A percentile compares a stretch with the other conserved stretches of the same genome.
Evolutionary conservation across 345 rosid genomes (phyloP).

Genomic region (Euphorbia peplus): DNA sequence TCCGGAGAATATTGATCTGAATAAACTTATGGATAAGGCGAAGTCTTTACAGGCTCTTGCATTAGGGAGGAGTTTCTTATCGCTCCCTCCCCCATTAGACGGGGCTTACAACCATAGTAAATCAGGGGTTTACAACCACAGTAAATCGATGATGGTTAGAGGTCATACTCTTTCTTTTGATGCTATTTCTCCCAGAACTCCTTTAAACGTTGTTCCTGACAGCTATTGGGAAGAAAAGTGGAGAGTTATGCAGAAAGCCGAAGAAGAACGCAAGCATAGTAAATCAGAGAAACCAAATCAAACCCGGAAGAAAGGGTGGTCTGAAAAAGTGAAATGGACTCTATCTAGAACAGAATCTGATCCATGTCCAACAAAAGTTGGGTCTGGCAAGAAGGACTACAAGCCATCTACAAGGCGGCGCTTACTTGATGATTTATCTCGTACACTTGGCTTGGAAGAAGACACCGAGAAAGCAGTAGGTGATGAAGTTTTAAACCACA

Average conservation of each 20-base stretch:
- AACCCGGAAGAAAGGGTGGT: slow-evolving; percentile 62
- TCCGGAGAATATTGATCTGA: slow-evolving; percentile 64
- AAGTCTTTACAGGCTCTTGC: slow-evolving; percentile 70
- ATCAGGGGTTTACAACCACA: slow-evolving; percentile 37
- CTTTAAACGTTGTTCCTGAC: slow-evolving; percentile 54
- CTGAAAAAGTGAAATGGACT: slow-evolving; percentile 52
- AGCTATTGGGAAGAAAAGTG: slow-evolving; percentile 98
- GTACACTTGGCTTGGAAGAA: slow-evolving; percentile 51
- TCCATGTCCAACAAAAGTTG: slow-evolving; percentile 46
- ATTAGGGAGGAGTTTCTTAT: slow-evolving; percentile 40
- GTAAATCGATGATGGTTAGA: slow-evolving; percentile 39
- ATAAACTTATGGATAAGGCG: slow-evolving; percentile 60
- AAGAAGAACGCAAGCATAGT: slow-evolving; percentile 47
- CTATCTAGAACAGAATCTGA: slow-evolving; percentile 75
- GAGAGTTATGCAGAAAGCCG: slow-evolving; percentile 73
- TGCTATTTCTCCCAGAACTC: slow-evolving; percentile 57
- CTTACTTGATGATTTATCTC: slow-evolving; percentile 73
- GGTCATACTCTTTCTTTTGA: slow-evolving; percentile 52
- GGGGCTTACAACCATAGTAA: slow-evolving; percentile 39
- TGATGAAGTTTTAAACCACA: slow-evolving; percentile 23
- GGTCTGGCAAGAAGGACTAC: slow-evolving; percentile 28
- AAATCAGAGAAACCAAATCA: slow-evolving; percentile 39
- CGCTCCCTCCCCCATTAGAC: slow-evolving; percentile 23
- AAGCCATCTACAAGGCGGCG: slow-evolving; percentile 52
- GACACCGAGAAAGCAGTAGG: slow-evolving; percentile 27